phyloP scores from a whole-genome alignment of 352 stramenopile genomes.

The Saprolegnia parasitica region DNA sequence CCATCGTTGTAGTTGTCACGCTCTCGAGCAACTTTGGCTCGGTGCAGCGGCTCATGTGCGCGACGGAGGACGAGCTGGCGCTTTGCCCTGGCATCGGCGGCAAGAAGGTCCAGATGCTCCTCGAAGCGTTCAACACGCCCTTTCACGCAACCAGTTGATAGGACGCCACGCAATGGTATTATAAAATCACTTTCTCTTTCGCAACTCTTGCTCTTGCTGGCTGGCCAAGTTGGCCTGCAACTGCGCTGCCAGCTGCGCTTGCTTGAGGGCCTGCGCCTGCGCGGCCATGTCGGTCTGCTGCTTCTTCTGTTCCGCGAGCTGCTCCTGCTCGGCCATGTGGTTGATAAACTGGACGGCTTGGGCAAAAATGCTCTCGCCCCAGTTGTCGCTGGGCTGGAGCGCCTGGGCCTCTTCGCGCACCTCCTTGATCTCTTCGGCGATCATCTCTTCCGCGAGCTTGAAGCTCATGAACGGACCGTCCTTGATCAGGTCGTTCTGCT shows the following conservation, averaged over 20 bases:
- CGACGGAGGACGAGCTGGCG: conserved; percentile 90
- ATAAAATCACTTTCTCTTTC: conserved; percentile 60
- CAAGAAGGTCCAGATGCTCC: conserved; percentile 92
- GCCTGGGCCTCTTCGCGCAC: conserved; percentile 71
- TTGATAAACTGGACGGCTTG: conserved; percentile 88
- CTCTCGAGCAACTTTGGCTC: conserved; percentile 91
- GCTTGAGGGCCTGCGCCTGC: conserved; percentile 14
- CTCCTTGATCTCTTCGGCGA: conserved; percentile 85
- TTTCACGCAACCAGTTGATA: conserved; percentile 42
- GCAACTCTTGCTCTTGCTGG: conserved; percentile 52
- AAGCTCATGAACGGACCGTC: conserved; percentile 84
- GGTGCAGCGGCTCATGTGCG: conserved; percentile 80
- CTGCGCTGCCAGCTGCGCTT: conserved; percentile 41
- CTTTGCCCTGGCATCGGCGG: conserved; percentile 91
- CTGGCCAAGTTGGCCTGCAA: conserved; percentile 66
- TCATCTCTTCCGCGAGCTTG: conserved; percentile 82
- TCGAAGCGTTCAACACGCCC: conserved; percentile 92
- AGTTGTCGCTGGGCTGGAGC: conserved; percentile 78
- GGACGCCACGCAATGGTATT: background rate
- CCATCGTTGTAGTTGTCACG: conserved; percentile 45
- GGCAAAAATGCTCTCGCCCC: conserved; percentile 83
- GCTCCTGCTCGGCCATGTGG: conserved; percentile 66
- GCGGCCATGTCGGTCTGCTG: conserved; percentile 60
- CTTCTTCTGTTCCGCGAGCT: conserved; percentile 49
- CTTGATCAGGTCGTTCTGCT: conserved; percentile 87